Evolutionary conservation across 140 eudicot species (phyloP).

Genomic region (Flaveria floridana): DNA sequence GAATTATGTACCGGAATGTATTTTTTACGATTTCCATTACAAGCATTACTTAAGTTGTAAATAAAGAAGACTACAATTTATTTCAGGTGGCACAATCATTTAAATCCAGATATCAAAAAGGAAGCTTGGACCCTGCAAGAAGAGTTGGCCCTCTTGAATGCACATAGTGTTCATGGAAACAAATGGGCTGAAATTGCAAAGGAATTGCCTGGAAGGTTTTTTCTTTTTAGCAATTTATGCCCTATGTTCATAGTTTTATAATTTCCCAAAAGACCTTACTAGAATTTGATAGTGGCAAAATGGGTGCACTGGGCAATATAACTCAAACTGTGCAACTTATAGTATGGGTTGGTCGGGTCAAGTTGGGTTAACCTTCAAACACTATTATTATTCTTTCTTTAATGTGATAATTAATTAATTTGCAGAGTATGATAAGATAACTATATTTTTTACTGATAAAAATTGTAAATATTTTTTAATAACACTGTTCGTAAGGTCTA

Average conservation of each 20-base stretch:
- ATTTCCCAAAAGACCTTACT: not conserved
- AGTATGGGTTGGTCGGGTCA: not conserved
- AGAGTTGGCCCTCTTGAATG: constrained; percentile 77
- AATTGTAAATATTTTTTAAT: not conserved
- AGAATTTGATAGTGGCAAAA: not conserved
- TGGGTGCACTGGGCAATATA: not conserved
- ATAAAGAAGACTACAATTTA: constrained; percentile 13
- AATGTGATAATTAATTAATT: not conserved
- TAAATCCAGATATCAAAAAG: constrained; percentile 78
- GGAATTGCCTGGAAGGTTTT: constrained; percentile 74
- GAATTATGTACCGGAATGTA: not conserved
- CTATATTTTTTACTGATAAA: not conserved
- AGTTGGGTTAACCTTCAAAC: not conserved
- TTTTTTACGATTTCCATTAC: not conserved
- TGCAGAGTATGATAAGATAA: not conserved
- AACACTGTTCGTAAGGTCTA: not conserved
- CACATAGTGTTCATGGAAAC: constrained; percentile 78
- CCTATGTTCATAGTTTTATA: not conserved
- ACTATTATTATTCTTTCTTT: not conserved
- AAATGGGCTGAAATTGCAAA: constrained; percentile 98
- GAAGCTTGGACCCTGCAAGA: constrained; percentile 91
- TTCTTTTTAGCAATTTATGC: not conserved
- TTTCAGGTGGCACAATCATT: constrained; percentile 95
- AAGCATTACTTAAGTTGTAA: not conserved
- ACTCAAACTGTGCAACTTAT: not conserved